Evolutionary conservation across 108 stramenopile species (phyloP), one percentile per base, ranked within the genome.

Genomic region (Skeletonema menzelii): DNA sequence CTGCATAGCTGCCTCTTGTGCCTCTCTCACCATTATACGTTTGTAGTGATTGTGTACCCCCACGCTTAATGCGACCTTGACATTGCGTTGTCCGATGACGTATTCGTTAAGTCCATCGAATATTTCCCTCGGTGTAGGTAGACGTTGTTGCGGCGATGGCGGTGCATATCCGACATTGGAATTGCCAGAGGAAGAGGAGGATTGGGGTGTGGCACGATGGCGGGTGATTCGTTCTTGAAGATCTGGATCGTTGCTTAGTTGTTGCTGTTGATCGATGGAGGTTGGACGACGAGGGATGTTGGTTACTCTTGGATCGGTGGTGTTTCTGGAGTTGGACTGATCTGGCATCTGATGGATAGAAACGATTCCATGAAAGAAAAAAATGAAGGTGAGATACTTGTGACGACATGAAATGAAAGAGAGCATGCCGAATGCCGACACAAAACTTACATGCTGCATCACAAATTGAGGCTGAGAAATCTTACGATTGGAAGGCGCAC

Each of bases 21-120:
- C 87, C 55, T 92, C 90, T 31, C 74, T 59, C 3, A 90, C 89
- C 47, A 62, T 77, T 12, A 94, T 84, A 7, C 95, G 76, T 67
- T 97, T 98, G 95, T 97, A 98, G 79, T 98, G 98, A 86, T 98
- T 98, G 84, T 98, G 96, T 22, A 98, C 97, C 20, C 95, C 95
- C 13, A 97, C 98, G 12, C 90, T 85, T 24, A 98, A 72, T 32
- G 95, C 97, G 38, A 96, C 79, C 84, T 98, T 98, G 55, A 98
- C 98, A 60, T 91, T 85, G 47, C 85, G 82, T 84, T 98, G 98
- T 19, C 98, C 98, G 66, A 98, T 96, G 26, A 98, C 97, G 66
- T 97, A 96, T 79, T 98, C 95, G 66, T 97, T 84, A 14, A 98
- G 68, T 4, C 95, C 95, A 13, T 84, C 72, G 69, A 88, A 89